Conservation (phyloP, 805 yeast genomes). For the Blastobotrys attinorum region DNA sequence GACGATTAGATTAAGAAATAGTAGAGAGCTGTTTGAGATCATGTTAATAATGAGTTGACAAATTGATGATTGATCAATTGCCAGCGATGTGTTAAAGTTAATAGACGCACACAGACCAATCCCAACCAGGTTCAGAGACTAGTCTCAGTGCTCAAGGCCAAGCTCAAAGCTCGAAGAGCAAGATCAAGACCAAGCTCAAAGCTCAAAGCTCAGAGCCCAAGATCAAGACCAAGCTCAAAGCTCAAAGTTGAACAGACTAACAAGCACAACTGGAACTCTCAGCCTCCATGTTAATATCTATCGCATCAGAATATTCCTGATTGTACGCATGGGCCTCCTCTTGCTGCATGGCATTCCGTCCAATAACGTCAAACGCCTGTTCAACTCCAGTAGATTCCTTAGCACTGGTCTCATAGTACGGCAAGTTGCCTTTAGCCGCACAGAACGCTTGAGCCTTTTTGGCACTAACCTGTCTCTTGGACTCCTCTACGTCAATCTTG, state of each 20-base stretch:
- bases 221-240: too few species aligned
- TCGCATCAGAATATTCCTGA: slow-evolving; percentile 94
- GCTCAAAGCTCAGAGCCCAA: too few species aligned
- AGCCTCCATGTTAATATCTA: slow-evolving; percentile 84
- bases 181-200: too few species aligned
- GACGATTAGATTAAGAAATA: too few species aligned
- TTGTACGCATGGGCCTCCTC: slow-evolving; percentile 85
- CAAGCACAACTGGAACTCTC: slow-evolving; percentile 74
- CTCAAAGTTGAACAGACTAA: slow-evolving; percentile 30
- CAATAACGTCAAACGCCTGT: slow-evolving; percentile 91
- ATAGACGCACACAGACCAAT: too few species aligned
- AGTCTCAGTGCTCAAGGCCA: too few species aligned
- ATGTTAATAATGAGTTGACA: too few species aligned
- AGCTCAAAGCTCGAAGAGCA: too few species aligned
- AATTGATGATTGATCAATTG: too few species aligned
- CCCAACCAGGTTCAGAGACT: too few species aligned
- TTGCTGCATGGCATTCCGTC: slow-evolving; percentile 91
- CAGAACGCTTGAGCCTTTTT: slow-evolving; percentile 58
- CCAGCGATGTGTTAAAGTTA: too few species aligned
- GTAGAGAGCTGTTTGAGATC: too few species aligned
- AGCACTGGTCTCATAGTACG: slow-evolving; percentile 96
- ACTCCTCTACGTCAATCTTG: slow-evolving; percentile 90
- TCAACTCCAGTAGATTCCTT: slow-evolving; percentile 94
- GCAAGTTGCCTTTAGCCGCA: slow-evolving; percentile 65
- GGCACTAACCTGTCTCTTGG: slow-evolving; percentile 63